Evolutionary conservation across 768 basidiomycete species (phyloP).

Genomic region (Tricholomella constricta): DNA sequence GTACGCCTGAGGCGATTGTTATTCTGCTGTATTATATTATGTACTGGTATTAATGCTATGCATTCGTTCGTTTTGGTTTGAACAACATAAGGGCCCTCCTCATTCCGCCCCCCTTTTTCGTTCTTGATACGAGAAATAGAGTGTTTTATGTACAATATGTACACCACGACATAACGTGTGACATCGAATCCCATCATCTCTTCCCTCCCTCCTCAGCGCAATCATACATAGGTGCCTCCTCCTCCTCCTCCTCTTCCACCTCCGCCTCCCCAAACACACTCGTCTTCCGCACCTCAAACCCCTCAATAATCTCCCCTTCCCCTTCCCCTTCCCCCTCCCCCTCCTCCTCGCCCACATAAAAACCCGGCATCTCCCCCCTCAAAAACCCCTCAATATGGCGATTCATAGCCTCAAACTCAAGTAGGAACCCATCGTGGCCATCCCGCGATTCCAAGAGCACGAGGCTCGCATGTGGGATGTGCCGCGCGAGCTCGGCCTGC

Average conservation of each 20-base stretch:
- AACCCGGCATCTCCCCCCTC: slow-evolving; percentile 67
- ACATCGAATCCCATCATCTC: no score
- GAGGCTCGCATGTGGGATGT: slow-evolving; percentile 78
- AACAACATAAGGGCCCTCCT: no score
- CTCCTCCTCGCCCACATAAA: slow-evolving; percentile 45
- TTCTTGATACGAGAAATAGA: no score
- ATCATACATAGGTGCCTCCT: no score
- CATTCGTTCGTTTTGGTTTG: no score
- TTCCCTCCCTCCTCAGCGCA: no score
- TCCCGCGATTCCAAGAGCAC: slow-evolving; percentile 83
- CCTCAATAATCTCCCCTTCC: slow-evolving; percentile 29
- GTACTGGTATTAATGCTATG: no score
- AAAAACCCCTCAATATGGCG: slow-evolving; percentile 72
- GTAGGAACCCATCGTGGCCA: slow-evolving; percentile 95
- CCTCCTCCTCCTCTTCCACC: slow-evolving; percentile 50
- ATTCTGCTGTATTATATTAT: slow-evolving; percentile 10
- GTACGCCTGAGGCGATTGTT: slow-evolving; percentile 15
- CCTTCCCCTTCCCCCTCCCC: slow-evolving; percentile 24
- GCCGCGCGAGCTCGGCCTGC: slow-evolving; percentile 77
- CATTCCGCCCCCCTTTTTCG: no score
- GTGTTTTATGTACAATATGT: no score
- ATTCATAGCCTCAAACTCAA: slow-evolving; percentile 97
- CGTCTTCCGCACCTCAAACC: slow-evolving; percentile 83
- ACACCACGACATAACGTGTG: no score
- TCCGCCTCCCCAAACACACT: slow-evolving; percentile 98